Evolutionary conservation across 495 filamentous ascomycete species (phyloP).

Genomic region (Echria macrotheca): DNA sequence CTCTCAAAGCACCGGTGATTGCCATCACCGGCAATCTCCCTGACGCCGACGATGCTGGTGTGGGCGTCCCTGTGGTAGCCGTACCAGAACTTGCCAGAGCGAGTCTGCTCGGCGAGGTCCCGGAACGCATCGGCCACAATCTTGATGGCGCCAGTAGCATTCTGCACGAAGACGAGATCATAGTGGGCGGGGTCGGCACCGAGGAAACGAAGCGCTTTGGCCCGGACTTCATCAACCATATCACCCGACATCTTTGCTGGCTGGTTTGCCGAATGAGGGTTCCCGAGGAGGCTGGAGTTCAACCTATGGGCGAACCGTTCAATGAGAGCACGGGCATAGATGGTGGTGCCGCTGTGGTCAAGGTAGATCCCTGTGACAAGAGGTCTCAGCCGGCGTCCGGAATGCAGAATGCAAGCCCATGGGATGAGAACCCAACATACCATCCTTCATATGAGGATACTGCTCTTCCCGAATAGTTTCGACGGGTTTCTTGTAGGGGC

Average conservation of each 20-base stretch:
- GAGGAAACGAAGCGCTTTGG: conserved; percentile 69
- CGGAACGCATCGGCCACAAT: conserved; percentile 62
- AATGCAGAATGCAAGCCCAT: too few species aligned
- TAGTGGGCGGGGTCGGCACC: conserved; percentile 77
- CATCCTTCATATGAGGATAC: conserved; percentile 45
- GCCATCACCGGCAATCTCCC: conserved; percentile 49
- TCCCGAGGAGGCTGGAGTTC: conserved; percentile 58
- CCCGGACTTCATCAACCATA: conserved; percentile 54
- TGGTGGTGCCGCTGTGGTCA: conserved; percentile 70
- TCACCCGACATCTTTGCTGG: conserved; percentile 59
- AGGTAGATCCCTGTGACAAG: conserved; percentile 51
- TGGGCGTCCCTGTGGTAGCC: conserved; percentile 71
- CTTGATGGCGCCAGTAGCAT: conserved; percentile 88
- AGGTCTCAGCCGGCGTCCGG: too few species aligned
- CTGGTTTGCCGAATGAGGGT: conserved; percentile 67
- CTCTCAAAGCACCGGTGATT: conserved; percentile 56
- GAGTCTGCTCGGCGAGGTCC: conserved; percentile 45
- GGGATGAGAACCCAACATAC: too few species aligned
- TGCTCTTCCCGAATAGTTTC: conserved; percentile 39
- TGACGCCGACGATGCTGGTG: conserved; percentile 65
- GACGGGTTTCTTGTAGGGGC: conserved; percentile 32
- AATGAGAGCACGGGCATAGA: conserved; percentile 60
- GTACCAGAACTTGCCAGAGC: conserved; percentile 54
- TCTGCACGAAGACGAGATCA: conserved; percentile 86
- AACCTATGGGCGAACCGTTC: conserved; percentile 54